Base-by-base conservation (phyloP, 768 basidiomycete genomes). In the Zangia roseola region DNA sequence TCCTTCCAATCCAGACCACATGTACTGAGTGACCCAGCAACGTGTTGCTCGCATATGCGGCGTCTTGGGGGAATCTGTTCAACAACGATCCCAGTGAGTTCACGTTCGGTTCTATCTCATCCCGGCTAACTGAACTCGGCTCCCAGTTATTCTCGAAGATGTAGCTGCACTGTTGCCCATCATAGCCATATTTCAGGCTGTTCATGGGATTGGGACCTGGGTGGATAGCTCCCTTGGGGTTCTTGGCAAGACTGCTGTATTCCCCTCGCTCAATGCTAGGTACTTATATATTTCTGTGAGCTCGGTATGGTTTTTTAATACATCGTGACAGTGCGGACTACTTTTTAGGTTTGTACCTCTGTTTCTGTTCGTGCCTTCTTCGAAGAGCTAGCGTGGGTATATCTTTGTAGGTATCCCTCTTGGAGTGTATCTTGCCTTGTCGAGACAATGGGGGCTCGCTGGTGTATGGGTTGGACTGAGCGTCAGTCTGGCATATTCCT, bases 61-160 rank as follows among this genome's bases (percentile, higher is more conserved):
- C 72, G 33, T 66, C 70, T 6, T 84, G 80, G 80, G 84, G 74
- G 10, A 67, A 72, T 45, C 54, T 87, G 16, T 86, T 86, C 71
- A 84, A 83, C 55, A 71, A 73, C 38, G 83, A 85, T 58, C 68
- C 69, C 2, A 50, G 68, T 71, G 50, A 41, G 69, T 63, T 21
- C 35, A 38, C 3, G 13, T 16, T 34, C 3, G 0, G 19, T 14
- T 21, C 34, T n/a, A 13, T 23, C 14, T 25, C 26, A 8, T 10
- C 17, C 24, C 3, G 9, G 20, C 20, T n/a, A n/a, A 34, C 30
- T 25, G 8, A 28, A 23, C 21, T 25, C 14, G 30, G 7, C 43
- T n/a, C 19, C 73, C 75, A 48, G 74, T 80, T 40, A 35, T 53
- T 8, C 53, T 83, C 3, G 45, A 59, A 40, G 49, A 24, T 30